Evolutionary conservation across 139 green algal species (phyloP), one percentile per base, ranked within the genome.

Genomic region (Gonium pectorale): DNA sequence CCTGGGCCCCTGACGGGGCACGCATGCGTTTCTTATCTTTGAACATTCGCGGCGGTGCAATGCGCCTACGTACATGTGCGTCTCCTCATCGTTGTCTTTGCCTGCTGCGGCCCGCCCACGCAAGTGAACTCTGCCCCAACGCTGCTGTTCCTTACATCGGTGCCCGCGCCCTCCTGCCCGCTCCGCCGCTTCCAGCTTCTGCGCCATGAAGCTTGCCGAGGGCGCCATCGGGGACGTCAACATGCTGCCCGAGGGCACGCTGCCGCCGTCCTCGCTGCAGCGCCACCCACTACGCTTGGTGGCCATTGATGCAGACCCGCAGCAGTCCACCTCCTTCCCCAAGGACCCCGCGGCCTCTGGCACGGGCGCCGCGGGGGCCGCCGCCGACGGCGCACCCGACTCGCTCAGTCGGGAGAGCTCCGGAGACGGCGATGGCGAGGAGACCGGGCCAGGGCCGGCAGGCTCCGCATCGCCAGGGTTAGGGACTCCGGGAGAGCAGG

Each of bases 181-280:
- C 2, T 41, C 71, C 19, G 43, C 46, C 13, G 33, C 35, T 19
- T 19, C 9, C 79, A 91, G 87, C 31, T 99, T 98, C 89, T 99
- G 97, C 80, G 97, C 97, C 37, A 91, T 98, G 71, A 96, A 97
- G 87, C 93, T 99, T 38, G 97, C 97, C 0, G 97, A 99, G 70
- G 97, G 97, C 5, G 92, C 91, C 74, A 97, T 99, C 44, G 97
- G 95, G 33, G 90, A 95, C 41, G 63, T 93, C 29, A 87, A 92
- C 43, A 86, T 67, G 29, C 79, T 94, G 60, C 91, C 91, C 11
- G 86, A 88, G 40, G 89, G 87, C 40, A 63, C 81, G 8, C 40
- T 86, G 66, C 69, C 72, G 80, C 60, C 72, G 21, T 38, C 33
- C 19, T 49, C 3, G 24, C 56, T 82, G 41, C 66, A 35, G 80